A percentile compares a stretch with the other conserved stretches of the same genome.
Conservation (phyloP, 495 filamentous ascomycete species). For the Physcia stellaris region DNA sequence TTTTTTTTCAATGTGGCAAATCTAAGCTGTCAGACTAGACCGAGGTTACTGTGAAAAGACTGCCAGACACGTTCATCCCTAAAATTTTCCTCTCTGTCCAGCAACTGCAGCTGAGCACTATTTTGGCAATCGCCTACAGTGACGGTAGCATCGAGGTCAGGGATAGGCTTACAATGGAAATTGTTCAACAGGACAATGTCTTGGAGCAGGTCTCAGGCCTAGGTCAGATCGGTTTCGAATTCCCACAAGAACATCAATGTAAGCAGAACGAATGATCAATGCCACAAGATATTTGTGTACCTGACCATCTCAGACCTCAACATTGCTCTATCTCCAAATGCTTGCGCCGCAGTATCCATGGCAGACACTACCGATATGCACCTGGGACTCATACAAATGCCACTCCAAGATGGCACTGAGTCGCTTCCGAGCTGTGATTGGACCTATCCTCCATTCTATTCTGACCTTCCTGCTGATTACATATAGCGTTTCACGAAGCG, state of each 20-base stretch:
- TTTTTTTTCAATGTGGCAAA: constrained; percentile 3
- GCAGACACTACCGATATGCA: constrained; percentile 51
- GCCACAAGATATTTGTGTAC: too few relatives aligned
- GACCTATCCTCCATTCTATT: too few relatives aligned
- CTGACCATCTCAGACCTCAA: too few relatives aligned
- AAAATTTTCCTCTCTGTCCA: constrained; percentile 57
- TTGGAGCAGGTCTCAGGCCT: constrained; percentile 50
- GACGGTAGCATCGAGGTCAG: constrained; percentile 70
- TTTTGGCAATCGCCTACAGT: constrained; percentile 54
- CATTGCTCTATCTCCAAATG: constrained; percentile 60
- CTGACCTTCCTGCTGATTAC: too few relatives aligned
- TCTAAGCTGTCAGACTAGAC: constrained; percentile 28
- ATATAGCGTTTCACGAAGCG: too few relatives aligned
- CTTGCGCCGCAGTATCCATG: constrained; percentile 49
- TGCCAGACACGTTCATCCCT: constrained; percentile 49
- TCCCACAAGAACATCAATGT: constrained; percentile 36
- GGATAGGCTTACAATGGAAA: constrained; percentile 53
- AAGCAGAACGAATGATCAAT: too few relatives aligned
- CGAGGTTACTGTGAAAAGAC: constrained; percentile 45
- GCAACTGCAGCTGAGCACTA: constrained; percentile 48
- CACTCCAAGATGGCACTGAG: constrained; percentile 23
- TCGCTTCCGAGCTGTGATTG: too few relatives aligned
- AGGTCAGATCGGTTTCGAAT: constrained; percentile 62
- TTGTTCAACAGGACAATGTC: constrained; percentile 48
- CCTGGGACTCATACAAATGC: constrained; percentile 48